Evolutionary conservation across 805 yeast species (phyloP).

Genomic region (Ogataea parapolymorpha): DNA sequence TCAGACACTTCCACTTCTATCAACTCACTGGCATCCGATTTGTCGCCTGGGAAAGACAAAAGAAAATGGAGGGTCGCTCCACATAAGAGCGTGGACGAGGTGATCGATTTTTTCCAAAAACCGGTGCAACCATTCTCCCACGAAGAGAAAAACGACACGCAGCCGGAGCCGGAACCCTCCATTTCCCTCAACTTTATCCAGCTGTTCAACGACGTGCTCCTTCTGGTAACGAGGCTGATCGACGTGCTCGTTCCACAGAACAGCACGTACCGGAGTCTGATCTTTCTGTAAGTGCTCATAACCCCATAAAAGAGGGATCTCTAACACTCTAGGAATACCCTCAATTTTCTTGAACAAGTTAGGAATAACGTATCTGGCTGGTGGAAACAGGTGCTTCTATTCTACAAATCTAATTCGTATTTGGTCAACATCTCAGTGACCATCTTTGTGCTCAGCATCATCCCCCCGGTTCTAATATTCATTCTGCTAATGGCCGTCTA

Average conservation of each 20-base stretch:
- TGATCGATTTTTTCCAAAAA: slow-evolving; percentile 17
- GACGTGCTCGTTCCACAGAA: slow-evolving; percentile 22
- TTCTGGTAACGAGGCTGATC: slow-evolving; percentile 17
- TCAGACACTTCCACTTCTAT: slow-evolving; percentile 9
- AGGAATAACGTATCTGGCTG: slow-evolving; percentile 7
- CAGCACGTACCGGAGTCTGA: slow-evolving; percentile 22
- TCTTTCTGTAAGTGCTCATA: slow-evolving; percentile 24
- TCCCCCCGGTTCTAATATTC: slow-evolving; percentile 17
- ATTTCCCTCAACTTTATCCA: slow-evolving; percentile 15
- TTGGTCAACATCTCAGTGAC: slow-evolving; percentile 12
- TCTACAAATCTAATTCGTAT: slow-evolving; percentile 15
- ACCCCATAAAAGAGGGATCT: slow-evolving; percentile 7
- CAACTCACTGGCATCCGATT: slow-evolving; percentile 1
- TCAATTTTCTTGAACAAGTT: slow-evolving; percentile 14
- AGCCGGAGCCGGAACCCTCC: background rate
- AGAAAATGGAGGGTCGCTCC: slow-evolving; percentile 1
- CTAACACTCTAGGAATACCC: slow-evolving; percentile 16
- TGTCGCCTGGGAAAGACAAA: background rate
- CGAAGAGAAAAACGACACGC: background rate
- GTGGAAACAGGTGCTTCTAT: slow-evolving; percentile 5
- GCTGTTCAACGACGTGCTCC: slow-evolving; percentile 16
- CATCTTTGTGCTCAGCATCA: slow-evolving; percentile 11
- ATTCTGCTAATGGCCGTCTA: slow-evolving; percentile 15
- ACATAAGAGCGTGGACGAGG: slow-evolving; percentile 10
- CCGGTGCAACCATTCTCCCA: slow-evolving; percentile 10